Conservation (phyloP, 164 flowering plant species). For the grape (Vitis vinifera) region DNA sequence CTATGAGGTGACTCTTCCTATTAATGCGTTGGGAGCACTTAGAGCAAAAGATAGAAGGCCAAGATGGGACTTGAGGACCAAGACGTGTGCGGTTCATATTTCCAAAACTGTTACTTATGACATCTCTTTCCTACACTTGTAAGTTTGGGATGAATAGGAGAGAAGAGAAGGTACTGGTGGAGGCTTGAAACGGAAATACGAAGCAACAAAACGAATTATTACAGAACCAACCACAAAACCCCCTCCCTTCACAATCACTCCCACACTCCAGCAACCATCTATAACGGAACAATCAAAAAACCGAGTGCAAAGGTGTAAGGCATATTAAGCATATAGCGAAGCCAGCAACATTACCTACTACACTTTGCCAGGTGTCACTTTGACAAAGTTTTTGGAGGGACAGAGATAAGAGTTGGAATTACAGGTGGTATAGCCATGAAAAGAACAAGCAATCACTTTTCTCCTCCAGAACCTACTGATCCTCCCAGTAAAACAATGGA, state of each 20-base stretch:
- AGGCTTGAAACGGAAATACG: neutral
- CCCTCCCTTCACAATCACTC: neutral
- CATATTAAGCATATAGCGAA: neutral
- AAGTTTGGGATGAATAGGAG: neutral
- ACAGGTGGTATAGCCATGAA: slow-evolving; percentile 13
- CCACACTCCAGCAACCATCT: neutral
- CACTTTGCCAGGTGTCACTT: slow-evolving; percentile 25
- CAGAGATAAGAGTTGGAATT: slow-evolving; percentile 10
- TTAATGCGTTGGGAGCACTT: neutral
- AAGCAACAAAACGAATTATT: neutral
- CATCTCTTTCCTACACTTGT: neutral
- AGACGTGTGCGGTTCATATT: slow-evolving; percentile 1
- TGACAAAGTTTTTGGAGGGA: neutral
- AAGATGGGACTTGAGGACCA: neutral
- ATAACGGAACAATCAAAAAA: neutral
- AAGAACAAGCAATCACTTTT: slow-evolving; percentile 19
- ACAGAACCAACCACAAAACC: slow-evolving; percentile 1
- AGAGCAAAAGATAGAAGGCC: slow-evolving; percentile 4
- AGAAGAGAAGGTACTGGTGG: neutral
- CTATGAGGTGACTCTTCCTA: neutral
- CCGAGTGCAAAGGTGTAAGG: slow-evolving; percentile 11
- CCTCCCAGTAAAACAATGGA: neutral
- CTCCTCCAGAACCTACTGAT: slow-evolving; percentile 5
- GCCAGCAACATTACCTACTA: neutral
- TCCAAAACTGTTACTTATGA: neutral